Base-by-base conservation (phyloP, 768 basidiomycete species). In the Dentipellis sp. region DNA sequence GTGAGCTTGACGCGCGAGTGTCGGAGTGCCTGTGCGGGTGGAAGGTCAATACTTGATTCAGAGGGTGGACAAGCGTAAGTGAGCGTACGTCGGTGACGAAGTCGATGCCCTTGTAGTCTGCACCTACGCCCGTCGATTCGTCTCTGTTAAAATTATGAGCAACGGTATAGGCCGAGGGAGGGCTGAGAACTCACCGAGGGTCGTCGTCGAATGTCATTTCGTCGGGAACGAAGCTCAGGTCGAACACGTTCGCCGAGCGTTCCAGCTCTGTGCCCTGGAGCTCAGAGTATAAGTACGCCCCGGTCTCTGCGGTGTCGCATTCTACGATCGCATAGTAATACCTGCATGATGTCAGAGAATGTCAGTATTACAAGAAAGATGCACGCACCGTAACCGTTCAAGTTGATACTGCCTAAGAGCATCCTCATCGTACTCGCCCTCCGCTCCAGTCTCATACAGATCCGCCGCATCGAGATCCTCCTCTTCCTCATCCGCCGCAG, bases 1-100 rank as follows among this genome's bases (percentile, higher is more conserved):
- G 94, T 97, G 35, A 98, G 79, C 65, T 91, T 97, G 58, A 98
- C 95, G 75, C 93, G 97, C 12, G 97, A 99, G 68, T 98, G 94
- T 5, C 95, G 88, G 5, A 99, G 81, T 10, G 95, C 95, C 94
- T 97, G 60, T 6, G 29, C 8, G 12, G 34, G 21, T 22, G 29
- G 9, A 38, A 36, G 38, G 7, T 16, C 14, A 23, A 4, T 49
- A 38, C 3, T 10, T 51, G 17, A 37, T 10, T 40, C 11, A n/a
- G 16, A n/a, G 50, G 29, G 11, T 35, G 17, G 22, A 35, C 5
- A 37, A 36, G 22, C 14, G 37, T 42, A 10, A 21, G 22, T 10
- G 16, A 17, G 74, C 89, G 67, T 65, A 94, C 94, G 66, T 95
- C 91, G 2, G 97, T 99, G 35, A 86, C 84, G 65, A 95, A 99